Evolutionary conservation across 2,329 filamentous ascomycete genomes (phyloP), one percentile per base, ranked within the genome.

Genomic region (Cryphonectria japonica): DNA sequence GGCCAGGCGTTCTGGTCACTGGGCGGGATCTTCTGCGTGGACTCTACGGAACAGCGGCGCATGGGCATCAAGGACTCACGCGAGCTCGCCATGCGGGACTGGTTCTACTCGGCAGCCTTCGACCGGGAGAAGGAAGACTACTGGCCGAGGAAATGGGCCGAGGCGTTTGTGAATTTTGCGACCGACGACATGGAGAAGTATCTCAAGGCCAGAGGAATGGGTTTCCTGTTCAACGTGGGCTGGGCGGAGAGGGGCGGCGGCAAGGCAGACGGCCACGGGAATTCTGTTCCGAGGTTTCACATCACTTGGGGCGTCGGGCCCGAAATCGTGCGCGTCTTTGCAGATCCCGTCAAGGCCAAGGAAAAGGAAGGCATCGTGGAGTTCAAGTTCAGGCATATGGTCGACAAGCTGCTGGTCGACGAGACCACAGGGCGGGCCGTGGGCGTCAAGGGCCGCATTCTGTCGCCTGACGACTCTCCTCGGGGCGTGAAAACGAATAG

Each of bases 1-100:
- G 88, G 88, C 2, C 88, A 90, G 78, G 88, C 88, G 8, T 90
- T 89, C 76, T 90, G 88, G 87, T 90, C 88, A 3, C 83, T 90
- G 0, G 88, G 88, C 46, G 88, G 88, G 50, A 77, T 90, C 37
- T 90, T 90, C 79, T 83, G 85, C 78, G 88, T 90, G 69, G 78
- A 90, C 79, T 88, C 87, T 11, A 76, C 83, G 11, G 82, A 85
- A 73, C 88, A 90, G 80, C 85, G 88, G 4, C 83, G 85, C 68
- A 81, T 86, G 78, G 88, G 88, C 74, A 88, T 90, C 80, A 83
- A 82, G 73, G 88, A 90, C 79, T 85, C 83, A 67, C 85, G 85
- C 70, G 85, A 84, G 74, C 82, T 90, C 26, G 88, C 88, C 3
- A 78, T 88, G 81, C 83, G 85, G 71, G 88, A 90, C 78, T 90